Evolutionary conservation across 169 alveolate genomes (phyloP), one percentile per base, ranked within the genome.

Genomic region (Theileria annulata): DNA sequence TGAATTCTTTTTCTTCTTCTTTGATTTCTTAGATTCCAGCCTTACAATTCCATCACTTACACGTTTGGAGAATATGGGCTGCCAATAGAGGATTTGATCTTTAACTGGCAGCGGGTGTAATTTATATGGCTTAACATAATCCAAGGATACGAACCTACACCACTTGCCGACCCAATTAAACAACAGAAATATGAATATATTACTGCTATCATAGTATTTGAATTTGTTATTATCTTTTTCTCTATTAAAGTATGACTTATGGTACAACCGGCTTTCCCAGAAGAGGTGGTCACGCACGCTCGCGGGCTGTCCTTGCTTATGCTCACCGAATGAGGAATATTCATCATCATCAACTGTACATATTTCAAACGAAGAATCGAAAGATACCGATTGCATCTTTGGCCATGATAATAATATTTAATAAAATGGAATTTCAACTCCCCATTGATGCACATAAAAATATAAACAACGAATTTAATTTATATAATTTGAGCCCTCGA

Each of bases 31-130:
- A 27, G 17, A 9, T 48, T 79, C 87, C 19, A 27, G 70, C 25
- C 67, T 56, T 2, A 71, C 12, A 15, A 79, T 47, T 31, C 87
- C 87, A 28, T 79, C 87, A 48, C 87, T 79, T 8, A 79, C 66
- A 25, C 73, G 80, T 59, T 71, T 71, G 13, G 87, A 71, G 56
- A 79, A 71, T n/a, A 79, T 27, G 0, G 75, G 75, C 27, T 79
- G 87, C 87, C 87, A 79, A 9, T 21, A 6, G 42, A 31, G 30
- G 17, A 79, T 79, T 48, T 49, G 80, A n/a, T 79, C 87, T 17
- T 28, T 30, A 23, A 69, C 66, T 21, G 66, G 27, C 66, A 56
- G 10, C 17, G 66, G 66, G 27, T 19, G 66, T 21, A 21, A 56
- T 56, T 56, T 25, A 56, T 56, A 56, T 15, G 82, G 87, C 60